A percentile compares a stretch with the other conserved stretches of the same genome.
phyloP scores from a whole-genome alignment of 495 filamentous ascomycete genomes.

The Penicillium bovifimosum region DNA sequence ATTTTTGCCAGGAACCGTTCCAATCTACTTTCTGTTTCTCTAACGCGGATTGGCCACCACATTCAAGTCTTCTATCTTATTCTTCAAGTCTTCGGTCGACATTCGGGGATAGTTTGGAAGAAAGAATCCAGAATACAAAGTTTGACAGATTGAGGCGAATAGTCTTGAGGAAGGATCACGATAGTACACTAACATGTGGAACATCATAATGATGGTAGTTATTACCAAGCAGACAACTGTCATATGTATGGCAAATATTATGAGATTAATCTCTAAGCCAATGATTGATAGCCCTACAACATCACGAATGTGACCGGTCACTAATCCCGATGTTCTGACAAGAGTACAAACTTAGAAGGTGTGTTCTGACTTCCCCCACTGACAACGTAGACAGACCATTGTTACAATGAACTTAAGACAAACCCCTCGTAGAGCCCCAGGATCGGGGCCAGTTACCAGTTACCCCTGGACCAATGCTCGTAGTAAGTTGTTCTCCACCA shows the following conservation, averaged over 20 bases:
- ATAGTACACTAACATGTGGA: neutral
- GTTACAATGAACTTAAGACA: neutral
- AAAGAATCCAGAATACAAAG: neutral
- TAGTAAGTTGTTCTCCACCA: neutral
- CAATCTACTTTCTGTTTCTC: neutral
- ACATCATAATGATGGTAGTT: neutral
- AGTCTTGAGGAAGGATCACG: neutral
- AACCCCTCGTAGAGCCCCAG: neutral
- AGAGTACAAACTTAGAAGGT: too few species aligned
- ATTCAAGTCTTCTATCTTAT: neutral
- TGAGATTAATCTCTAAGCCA: too few species aligned
- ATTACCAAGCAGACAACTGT: conserved; percentile 4
- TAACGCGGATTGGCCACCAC: conserved; percentile 2
- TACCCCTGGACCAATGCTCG: neutral
- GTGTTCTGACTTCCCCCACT: neutral
- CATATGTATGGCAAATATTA: too few species aligned
- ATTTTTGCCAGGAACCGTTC: conserved; percentile 2
- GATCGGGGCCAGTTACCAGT: neutral
- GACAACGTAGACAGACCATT: neutral
- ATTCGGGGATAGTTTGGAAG: neutral
- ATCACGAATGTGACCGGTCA: neutral
- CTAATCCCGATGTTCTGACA: too few species aligned
- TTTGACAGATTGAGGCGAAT: neutral
- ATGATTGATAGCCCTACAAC: neutral
- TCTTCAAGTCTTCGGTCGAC: neutral